Evolutionary conservation across 1,284 basidiomycete species (phyloP).

Genomic region (Sanguinoderma infundibulare): DNA sequence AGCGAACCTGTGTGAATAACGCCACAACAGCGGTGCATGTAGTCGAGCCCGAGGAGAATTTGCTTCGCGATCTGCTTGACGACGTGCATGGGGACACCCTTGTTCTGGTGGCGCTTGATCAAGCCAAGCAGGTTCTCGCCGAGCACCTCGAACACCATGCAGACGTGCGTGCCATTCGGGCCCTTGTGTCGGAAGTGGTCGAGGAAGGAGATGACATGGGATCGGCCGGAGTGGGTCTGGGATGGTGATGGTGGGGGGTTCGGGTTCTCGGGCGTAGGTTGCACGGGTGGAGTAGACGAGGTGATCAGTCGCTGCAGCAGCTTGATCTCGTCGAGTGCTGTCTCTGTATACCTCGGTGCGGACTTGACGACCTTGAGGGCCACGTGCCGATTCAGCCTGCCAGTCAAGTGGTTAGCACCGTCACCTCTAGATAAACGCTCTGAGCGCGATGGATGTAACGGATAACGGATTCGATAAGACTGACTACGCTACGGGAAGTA

Average conservation of each 20-base stretch:
- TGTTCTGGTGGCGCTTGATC: conserved; percentile 95
- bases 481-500: no score
- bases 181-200: conserved; percentile 98
- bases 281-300: conserved; percentile 74
- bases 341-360: conserved; percentile 96
- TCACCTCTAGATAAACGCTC: not conserved
- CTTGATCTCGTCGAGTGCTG: conserved; percentile 98
- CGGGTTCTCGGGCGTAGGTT: conserved; percentile 51
- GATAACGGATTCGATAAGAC: no score
- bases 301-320: conserved; percentile 94
- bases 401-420: conserved; percentile 8
- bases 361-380: conserved; percentile 99
- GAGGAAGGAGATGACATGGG: conserved; percentile 93
- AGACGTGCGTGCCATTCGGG: conserved; percentile 96
- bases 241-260: conserved; percentile 71
- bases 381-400: conserved; percentile 92
- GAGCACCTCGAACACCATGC: conserved; percentile 99
- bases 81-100: conserved; percentile 92
- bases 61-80: conserved; percentile 98
- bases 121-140: conserved; percentile 98
- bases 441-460: no score
- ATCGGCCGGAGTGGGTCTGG: conserved; percentile 73
- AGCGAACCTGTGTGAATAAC: conserved; percentile 85
- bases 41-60: conserved; percentile 93
- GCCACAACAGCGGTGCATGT: conserved; percentile 96